Evolutionary conservation across 75 land plant species (phyloP), one percentile per base, ranked within the genome.

Genomic region (Azolla pinnata): DNA sequence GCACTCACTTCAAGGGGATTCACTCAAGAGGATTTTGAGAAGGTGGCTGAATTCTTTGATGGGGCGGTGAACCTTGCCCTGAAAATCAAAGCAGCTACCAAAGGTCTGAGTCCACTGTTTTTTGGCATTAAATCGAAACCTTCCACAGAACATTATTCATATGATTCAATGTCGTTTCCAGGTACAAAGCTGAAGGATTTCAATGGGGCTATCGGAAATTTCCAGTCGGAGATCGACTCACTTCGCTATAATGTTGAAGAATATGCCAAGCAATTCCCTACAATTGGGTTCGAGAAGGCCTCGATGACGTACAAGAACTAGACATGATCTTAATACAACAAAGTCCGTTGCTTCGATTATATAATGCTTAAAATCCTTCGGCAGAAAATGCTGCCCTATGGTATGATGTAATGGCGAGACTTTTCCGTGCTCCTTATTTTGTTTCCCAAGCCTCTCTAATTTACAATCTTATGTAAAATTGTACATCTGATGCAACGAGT

Each of bases 1-100:
- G 97, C 97, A 20, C 80, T 91, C 14, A 91, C 97, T 57, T 87
- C 91, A 8, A 81, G 97, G 60, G 97, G 97, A 19, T 90, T 90
- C 66, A 48, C 75, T 31, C 88, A 90, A 61, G 97, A 80, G 31
- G 97, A 90, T 65, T 90, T 90, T 72, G 88, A 53, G 5, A 87
- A 87, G 66, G 97, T 91, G 21, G 97, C 97, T 28, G 93, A 91
- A 40, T 87, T 65, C 49, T 91, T 91, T 62, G 92, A 91, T 69
- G 65, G 63, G 47, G 79, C 93, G 44, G 97, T 87, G 25, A 65
- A 77, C 30, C 54, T 91, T 47, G 93, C 97, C 0, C 33, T 84
- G 56, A 87, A 84, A 54, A 74, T 84, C 44, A 91, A 91, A 63
- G 74, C 73, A 60, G 81, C 68, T 28, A 56, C 88, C 18, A 61